These are phyloP conservation scores for Conoideocrella luteorostrata DNA, from an alignment of 2,329 filamentous ascomycete species.

Conservation along the genomic window DNA sequence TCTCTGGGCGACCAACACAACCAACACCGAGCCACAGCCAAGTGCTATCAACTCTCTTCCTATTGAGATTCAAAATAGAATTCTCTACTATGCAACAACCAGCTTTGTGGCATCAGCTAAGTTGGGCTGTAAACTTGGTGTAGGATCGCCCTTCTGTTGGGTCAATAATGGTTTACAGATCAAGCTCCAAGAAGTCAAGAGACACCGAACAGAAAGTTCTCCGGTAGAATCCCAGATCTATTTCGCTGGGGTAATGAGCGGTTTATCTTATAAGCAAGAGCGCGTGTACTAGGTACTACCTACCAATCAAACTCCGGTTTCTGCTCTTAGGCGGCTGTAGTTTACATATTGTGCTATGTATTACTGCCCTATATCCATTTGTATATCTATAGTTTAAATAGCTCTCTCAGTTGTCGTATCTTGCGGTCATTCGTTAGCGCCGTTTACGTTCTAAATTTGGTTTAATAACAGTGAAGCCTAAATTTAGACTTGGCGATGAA, in stretches of 20 bases:
- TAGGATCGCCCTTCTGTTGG: constrained; percentile 11
- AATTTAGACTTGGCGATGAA: no score
- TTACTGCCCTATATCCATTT: neutral
- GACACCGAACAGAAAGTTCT: constrained; percentile 10
- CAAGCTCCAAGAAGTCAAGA: constrained; percentile 10
- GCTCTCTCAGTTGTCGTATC: no score
- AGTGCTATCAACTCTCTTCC: constrained; percentile 12
- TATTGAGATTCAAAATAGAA: constrained; percentile 13
- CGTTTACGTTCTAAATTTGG: no score
- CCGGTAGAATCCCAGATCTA: constrained; percentile 12
- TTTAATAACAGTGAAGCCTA: no score
- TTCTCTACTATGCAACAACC: constrained; percentile 9
- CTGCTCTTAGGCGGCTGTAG: neutral
- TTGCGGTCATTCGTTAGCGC: no score
- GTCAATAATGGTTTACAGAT: constrained; percentile 10
- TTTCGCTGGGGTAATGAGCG: constrained; percentile 12
- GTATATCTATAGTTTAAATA: no score
- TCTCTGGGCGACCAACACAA: constrained; percentile 12
- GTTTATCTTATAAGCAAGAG: constrained; percentile 12
- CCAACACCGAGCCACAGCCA: neutral
- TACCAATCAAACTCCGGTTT: neutral
- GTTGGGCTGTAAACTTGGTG: constrained; percentile 9
- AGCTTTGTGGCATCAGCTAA: constrained; percentile 11
- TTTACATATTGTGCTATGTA: neutral
- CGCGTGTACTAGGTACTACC: neutral